Evolutionary conservation across 1,284 basidiomycete species (phyloP), one percentile per base, ranked within the genome.

Genomic region (Clitocybe nebularis): DNA sequence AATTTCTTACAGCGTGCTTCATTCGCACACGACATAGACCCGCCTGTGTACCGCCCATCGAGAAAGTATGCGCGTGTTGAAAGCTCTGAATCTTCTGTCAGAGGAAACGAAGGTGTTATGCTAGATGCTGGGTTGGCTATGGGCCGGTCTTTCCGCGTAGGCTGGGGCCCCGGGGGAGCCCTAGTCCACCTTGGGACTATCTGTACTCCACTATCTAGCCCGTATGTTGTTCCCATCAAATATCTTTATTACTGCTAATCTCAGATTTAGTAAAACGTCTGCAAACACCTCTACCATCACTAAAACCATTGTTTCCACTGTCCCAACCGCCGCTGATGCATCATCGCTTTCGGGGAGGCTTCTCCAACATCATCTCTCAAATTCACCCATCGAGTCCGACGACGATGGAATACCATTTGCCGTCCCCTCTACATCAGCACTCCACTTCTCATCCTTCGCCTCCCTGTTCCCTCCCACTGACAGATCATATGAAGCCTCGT

Each of bases 71-170:
- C 84, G 26, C 73, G 84, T 33, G 79, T 89, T 25, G 77, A 78
- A 22, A 75, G 71, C 36, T 72, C 78, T 0, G 73, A 75, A 10
- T 91, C 89, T 2, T 67, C 75, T 11, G 77, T 80, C 0, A 68
- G 66, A 30, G 82, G 77, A 4, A 71, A 74, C 33, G 91, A 94
- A 59, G 75, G 75, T 6, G 69, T 79, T 23, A 68, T 80, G 35
- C 69, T 81, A 5, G 95, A 98, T 65, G 84, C 90, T 5, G 93
- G 92, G 1, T 67, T 98, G 32, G 75, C 87, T 3, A 69, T 94
- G 43, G 93, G 93, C 11, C 79, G 93, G 20, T 92, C 90, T 16
- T 97, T 94, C 65, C 78, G 93, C 37, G 89, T 88, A 4, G 84
- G 90, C 2, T 98, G 93, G 91, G 91, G 93, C 10, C 86, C 89